These are phyloP conservation scores for Furcasterigmium sp. DNA, from an alignment of 2,329 filamentous ascomycete genomes.

Conservation along the genomic window DNA sequence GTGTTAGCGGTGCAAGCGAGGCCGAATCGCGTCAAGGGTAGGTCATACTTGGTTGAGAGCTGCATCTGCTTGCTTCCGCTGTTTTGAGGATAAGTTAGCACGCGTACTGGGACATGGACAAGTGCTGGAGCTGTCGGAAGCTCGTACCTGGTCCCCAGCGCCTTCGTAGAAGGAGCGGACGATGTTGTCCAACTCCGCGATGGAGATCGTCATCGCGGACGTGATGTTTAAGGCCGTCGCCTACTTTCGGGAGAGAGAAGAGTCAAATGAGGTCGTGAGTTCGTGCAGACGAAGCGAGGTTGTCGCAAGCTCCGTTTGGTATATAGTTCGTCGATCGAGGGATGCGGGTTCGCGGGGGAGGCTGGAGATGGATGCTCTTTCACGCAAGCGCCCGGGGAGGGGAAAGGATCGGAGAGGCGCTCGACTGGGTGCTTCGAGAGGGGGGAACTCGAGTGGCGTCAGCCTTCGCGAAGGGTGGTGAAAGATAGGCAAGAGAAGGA, in stretches of 20 bases:
- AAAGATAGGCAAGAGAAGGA: background rate
- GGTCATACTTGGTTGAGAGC: constrained; percentile 79
- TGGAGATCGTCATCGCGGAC: constrained; percentile 60
- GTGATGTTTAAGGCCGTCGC: constrained; percentile 15
- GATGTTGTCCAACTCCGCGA: constrained; percentile 92
- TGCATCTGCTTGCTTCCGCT: constrained; percentile 96
- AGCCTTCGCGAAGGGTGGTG: background rate
- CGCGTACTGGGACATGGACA: constrained; percentile 18
- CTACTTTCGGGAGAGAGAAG: too few species aligned
- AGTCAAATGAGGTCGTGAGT: too few species aligned
- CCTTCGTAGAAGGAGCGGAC: constrained; percentile 98
- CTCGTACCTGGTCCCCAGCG: constrained; percentile 79
- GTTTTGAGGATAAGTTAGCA: constrained; percentile 10
- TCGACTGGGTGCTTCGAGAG: too few species aligned
- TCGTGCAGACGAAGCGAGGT: background rate
- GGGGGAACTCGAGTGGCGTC: background rate
- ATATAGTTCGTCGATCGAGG: background rate
- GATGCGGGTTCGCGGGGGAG: too few species aligned
- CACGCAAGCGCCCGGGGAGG: constrained; percentile 5
- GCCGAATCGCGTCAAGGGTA: background rate
- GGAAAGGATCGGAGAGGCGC: too few species aligned
- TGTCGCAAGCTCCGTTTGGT: constrained; percentile 3
- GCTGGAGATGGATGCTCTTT: background rate
- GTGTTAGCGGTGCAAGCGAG: constrained; percentile 18
- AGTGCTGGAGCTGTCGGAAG: constrained; percentile 2